Conservation (phyloP, 1,139 yeast species). For the Dujonia santamariae region DNA sequence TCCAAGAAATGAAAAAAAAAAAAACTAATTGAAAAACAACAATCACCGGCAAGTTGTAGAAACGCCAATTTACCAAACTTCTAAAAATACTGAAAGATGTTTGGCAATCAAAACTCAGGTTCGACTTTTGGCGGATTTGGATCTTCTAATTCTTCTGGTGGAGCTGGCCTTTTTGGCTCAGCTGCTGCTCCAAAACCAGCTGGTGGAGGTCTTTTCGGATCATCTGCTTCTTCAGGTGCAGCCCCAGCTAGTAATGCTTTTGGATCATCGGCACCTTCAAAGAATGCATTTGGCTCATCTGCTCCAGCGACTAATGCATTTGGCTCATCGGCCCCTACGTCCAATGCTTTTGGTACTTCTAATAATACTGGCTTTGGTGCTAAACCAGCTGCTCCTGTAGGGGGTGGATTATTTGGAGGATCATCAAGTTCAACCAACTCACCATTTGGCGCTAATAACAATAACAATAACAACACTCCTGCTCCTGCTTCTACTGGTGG, state of each 20-base stretch:
- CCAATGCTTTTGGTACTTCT: slow-evolving; percentile 6
- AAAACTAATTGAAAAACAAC: no score
- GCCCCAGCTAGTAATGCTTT: neutral
- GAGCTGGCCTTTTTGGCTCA: slow-evolving; percentile 14
- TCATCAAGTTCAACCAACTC: slow-evolving; percentile 10
- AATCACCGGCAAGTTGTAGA: no score
- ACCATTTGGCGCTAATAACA: slow-evolving; percentile 1
- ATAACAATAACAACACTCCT: slow-evolving; percentile 4
- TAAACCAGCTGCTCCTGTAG: slow-evolving; percentile 4
- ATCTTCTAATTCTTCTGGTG: no score
- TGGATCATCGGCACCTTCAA: slow-evolving; percentile 4
- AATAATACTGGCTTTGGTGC: slow-evolving; percentile 4
- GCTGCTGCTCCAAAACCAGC: slow-evolving; percentile 11
- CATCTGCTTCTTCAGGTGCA: no score
- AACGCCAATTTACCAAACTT: no score
- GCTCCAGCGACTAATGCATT: neutral
- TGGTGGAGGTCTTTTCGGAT: slow-evolving; percentile 17
- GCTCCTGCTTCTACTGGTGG: slow-evolving; percentile 17
- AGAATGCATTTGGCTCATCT: slow-evolving; percentile 1
- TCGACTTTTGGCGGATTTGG: slow-evolving; percentile 9
- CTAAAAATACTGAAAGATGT: slow-evolving; percentile 9
- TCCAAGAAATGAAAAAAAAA: no score
- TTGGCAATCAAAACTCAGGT: slow-evolving; percentile 11
- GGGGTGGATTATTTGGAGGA: slow-evolving; percentile 15
- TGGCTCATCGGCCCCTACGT: slow-evolving; percentile 4